Conservation (phyloP, 495 filamentous ascomycete species). For the Umbilicaria muhlenbergii region DNA sequence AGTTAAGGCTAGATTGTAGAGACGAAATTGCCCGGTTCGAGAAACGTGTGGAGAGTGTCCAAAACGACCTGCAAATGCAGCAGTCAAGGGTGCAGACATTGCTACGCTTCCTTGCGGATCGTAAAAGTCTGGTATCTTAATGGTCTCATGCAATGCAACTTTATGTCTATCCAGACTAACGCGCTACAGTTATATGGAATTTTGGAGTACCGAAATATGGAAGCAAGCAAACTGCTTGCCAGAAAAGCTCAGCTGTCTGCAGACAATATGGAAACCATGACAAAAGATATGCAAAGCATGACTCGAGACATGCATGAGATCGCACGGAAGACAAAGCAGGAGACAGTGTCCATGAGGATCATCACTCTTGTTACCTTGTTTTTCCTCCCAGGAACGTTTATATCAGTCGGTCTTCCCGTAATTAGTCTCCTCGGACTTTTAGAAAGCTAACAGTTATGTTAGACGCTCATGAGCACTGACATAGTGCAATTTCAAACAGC, state of each 20-base stretch:
- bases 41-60: not conserved
- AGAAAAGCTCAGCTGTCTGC: conserved; percentile 1
- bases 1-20: not conserved
- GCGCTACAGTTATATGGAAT: conserved; percentile 3
- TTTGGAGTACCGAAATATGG: conserved; percentile 9
- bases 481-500: conserved; percentile 10
- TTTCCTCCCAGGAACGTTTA: conserved; percentile 26
- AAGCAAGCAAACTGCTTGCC: conserved; percentile 7
- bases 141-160: not conserved
- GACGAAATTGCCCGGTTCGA: conserved; percentile 1
- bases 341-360: conserved; percentile 26
- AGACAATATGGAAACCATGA: conserved; percentile 2
- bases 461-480: conserved; percentile 22
- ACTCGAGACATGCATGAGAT: conserved; percentile 22
- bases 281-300: conserved; percentile 15
- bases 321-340: conserved; percentile 21
- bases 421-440: not conserved
- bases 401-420: conserved; percentile 17
- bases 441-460: not conserved
- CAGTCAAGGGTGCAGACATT: conserved; percentile 4
- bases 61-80: conserved; percentile 6
- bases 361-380: conserved; percentile 26
- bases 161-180: not conserved
- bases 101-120: conserved; percentile 4
- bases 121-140: conserved; percentile 8